Conservation (phyloP, 768 basidiomycete species). For the Myochromella boudieri region DNA sequence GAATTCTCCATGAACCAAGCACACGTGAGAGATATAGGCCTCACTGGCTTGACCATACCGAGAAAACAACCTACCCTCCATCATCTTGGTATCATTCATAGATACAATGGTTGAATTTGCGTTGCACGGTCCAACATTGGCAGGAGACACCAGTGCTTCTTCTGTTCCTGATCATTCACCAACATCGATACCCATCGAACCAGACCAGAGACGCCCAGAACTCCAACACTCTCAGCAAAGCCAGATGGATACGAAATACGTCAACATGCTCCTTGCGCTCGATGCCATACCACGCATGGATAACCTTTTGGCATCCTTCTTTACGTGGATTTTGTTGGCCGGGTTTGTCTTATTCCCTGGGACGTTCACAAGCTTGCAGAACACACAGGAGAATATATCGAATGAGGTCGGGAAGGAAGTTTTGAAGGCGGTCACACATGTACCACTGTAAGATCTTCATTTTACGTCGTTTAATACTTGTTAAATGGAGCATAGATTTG, state of each 20-base stretch:
- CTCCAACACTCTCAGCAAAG: constrained; percentile 10
- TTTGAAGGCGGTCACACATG: constrained; percentile 36
- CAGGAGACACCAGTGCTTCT: no score
- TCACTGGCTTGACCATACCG: neutral
- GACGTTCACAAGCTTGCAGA: constrained; percentile 53
- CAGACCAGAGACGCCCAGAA: neutral
- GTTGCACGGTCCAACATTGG: neutral
- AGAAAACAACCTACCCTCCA: neutral
- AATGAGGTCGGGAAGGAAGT: constrained; percentile 30
- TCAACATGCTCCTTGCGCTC: constrained; percentile 62
- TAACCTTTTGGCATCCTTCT: constrained; percentile 55
- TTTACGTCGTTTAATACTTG: neutral
- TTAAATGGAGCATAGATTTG: constrained; percentile 34
- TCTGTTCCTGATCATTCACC: no score
- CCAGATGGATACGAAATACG: constrained; percentile 50
- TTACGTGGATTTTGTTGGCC: constrained; percentile 62
- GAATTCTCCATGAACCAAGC: no score
- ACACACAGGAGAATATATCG: constrained; percentile 19
- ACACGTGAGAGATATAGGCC: neutral
- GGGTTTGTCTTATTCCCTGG: constrained; percentile 65
- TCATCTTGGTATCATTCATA: neutral
- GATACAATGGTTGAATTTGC: neutral
- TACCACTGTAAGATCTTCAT: constrained; percentile 38
- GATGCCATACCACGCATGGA: constrained; percentile 51
- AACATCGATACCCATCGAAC: neutral